Evolutionary conservation across 2,329 filamentous ascomycete species (phyloP).

Genomic region (Fusarium marasasianum): DNA sequence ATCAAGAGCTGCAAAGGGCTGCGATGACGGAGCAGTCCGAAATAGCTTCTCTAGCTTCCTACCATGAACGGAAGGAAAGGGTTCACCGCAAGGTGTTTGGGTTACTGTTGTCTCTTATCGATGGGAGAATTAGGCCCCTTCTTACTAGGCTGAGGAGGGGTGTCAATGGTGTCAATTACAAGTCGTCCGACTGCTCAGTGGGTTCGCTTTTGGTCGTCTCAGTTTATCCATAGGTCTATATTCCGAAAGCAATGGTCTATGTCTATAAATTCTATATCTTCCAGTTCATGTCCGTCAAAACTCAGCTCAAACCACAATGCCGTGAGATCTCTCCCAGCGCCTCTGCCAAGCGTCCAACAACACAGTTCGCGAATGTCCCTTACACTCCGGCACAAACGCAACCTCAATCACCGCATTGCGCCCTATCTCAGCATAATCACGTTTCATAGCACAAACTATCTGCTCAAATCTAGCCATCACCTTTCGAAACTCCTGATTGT

Average conservation of each 20-base stretch:
- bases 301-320: neutral
- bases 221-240: neutral
- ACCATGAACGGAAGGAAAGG: too few relatives aligned
- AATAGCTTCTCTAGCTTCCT: neutral
- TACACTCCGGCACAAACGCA: neutral
- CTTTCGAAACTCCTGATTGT: neutral
- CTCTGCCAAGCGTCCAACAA: neutral
- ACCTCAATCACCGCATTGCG: constrained; percentile 4
- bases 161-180: neutral
- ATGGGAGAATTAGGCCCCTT: neutral
- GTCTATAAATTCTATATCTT: neutral
- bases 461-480: constrained; percentile 1
- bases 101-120: neutral
- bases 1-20: neutral
- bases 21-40: neutral
- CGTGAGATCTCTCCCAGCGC: neutral
- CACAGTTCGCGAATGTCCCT: neutral
- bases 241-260: neutral
- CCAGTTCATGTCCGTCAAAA: neutral
- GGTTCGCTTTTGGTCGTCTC: neutral
- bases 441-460: neutral
- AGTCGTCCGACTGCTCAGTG: fast-evolving
- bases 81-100: too few relatives aligned
- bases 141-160: neutral
- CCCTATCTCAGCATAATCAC: neutral